Base-by-base conservation (phyloP, 2,329 filamentous ascomycete species). In the Sclerotinia sclerotiorum region DNA sequence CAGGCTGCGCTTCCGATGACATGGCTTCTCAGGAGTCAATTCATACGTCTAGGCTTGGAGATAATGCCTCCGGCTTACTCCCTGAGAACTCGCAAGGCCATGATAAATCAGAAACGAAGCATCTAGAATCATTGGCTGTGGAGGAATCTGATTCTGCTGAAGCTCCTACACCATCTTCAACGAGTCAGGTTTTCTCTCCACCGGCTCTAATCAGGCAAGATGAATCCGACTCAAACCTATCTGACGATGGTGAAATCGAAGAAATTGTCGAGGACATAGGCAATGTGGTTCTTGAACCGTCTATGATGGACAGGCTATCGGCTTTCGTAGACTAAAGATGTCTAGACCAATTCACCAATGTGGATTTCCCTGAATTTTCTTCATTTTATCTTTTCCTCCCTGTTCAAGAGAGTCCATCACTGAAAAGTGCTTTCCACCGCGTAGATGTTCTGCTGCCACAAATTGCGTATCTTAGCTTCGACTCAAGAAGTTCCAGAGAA, bases 261-360 rank as follows among this genome's bases (percentile, higher is more conserved):
- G 65, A 51, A 35, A 42, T 61, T 24, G 11, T 67, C 3, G 65
- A 67, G n/a, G 44, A 51, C 15, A 42, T 51, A 10, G 44, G 29
- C 8, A 19, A 44, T 56, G 49, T n/a, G 32, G 55, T 27, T 32
- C 48, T 51, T 21, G 42, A 67, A 27, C 15, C 17, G 8, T 49
- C 65, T 39, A 39, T 48, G 24, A 21, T 61, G 1, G 46, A 67
- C 29, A 67, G 29, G 48, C 44, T 67, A 19, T 60, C 65, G 8
- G n/a, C 42, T 24, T 58, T 67, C 6, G 46, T 44, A 21, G 55
- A 67, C 24, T 42, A 21, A 67, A 1, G n/a, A n/a, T 32, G n/a
- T 44, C n/a, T 32, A 13, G 24, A 42, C 32, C 15, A 27, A 8
- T 7, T 51, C 17, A n/a, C n/a, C 10, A 48, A 13, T 32, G 46